Base-by-base conservation (phyloP, 371 early-diverging fungal species). In the Rhizopus arrhizus region DNA sequence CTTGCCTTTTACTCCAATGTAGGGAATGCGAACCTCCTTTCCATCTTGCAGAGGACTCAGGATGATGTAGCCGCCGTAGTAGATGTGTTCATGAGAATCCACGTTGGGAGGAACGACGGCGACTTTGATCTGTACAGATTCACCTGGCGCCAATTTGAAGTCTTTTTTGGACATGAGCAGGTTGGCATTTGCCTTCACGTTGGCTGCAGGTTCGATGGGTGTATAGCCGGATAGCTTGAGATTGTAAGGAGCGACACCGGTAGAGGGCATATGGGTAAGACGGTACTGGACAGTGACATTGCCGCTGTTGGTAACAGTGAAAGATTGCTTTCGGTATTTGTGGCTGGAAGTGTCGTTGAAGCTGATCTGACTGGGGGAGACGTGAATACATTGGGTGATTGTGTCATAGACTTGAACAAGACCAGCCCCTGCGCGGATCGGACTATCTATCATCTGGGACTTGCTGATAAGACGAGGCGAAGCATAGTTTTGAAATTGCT, bases 401-500 rank as follows among this genome's bases (percentile, higher is more conserved):
- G 93, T 80, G 56, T 80, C 70, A 58, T 75, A 70, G 31, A 86
- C 77, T 64, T 91, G 81, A 49, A 92, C 70, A 13, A 91, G 68
- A 31, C 93, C 93, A 36, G 89, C 80, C 22, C 93, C 93, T 67
- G 89, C 85, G 10, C 67, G 55, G 38, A 71, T 60, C 33, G 74
- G 68, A 56, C 68, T 68, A 9, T 75, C 53, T 12, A 41, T 41
- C 48, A 56, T 41, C 10, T 22, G n/a, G 2, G 32, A 22, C 3
- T 59, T 43, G 34, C 16, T 22, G 1, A 56, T 22, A 45, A 1
- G 43, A 5, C 43, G 43, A 11, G 43, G 43, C 5, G 50, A 56
- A 47, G 83, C 88, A 28, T 77, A 74, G 66, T 88, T 91, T 54
- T 83, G 80, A 42, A 83, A 62, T 16, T 74, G 59, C 36, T 80